Percentiles rank a stretch among this genome's conserved stretches.
Evolutionary conservation across 345 rosid species (phyloP).

Genomic region (Linum usitatissimum): DNA sequence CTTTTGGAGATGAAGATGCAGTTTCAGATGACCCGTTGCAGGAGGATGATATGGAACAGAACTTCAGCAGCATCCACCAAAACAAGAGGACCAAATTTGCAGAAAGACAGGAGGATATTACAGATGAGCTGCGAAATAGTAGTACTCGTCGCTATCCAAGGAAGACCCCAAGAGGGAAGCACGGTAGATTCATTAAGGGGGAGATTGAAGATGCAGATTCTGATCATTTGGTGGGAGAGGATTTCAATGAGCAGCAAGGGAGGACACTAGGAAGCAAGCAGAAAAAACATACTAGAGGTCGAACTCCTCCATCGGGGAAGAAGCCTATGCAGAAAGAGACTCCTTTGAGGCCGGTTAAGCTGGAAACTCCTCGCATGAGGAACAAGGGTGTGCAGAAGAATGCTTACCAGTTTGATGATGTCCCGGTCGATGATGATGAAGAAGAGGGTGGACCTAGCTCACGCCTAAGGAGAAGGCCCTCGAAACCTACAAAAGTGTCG

Average conservation of each 20-base stretch:
- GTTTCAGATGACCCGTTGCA: neutral
- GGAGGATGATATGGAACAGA: neutral
- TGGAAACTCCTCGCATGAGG: slow-evolving; percentile 22
- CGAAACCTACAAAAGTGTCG: slow-evolving; percentile 29
- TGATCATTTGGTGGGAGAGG: slow-evolving; percentile 28
- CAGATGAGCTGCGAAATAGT: slow-evolving; percentile 23
- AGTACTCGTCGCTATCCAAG: slow-evolving; percentile 24
- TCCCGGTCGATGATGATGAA: slow-evolving; percentile 16
- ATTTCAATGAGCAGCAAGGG: neutral
- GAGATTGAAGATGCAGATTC: slow-evolving; percentile 29
- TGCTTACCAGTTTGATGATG: slow-evolving; percentile 16
- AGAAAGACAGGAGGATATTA: slow-evolving; percentile 10
- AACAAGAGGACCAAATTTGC: neutral
- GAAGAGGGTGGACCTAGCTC: slow-evolving; percentile 64
- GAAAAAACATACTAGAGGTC: slow-evolving; percentile 8
- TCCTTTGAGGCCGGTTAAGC: slow-evolving; percentile 24
- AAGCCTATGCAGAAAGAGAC: slow-evolving; percentile 8
- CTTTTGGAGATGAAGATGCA: slow-evolving; percentile 5
- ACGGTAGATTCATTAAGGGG: slow-evolving; percentile 22
- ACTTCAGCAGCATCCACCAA: neutral
- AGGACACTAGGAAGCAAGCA: slow-evolving; percentile 14
- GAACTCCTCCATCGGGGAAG: slow-evolving; percentile 15
- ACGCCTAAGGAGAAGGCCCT: slow-evolving; percentile 54
- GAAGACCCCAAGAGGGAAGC: slow-evolving; percentile 39
- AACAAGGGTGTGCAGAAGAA: slow-evolving; percentile 25